Percentiles rank a stretch among this genome's conserved stretches.
Evolutionary conservation across 345 rosid genomes (phyloP).

Genomic region (Gossypium bickii): DNA sequence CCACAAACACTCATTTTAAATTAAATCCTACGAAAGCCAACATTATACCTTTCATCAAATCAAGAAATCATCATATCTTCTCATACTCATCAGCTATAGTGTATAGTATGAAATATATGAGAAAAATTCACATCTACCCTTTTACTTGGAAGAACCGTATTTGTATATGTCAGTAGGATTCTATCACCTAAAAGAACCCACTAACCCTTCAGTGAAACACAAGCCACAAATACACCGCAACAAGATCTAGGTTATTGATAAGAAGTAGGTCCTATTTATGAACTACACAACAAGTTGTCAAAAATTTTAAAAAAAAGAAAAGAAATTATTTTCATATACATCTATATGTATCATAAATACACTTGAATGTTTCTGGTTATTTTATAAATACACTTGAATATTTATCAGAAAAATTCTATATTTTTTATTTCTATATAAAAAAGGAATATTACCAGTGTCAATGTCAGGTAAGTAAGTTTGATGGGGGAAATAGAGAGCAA

Average conservation of each 20-base stretch:
- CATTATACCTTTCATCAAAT: too few relatives aligned
- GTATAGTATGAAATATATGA: not conserved
- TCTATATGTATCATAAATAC: not conserved
- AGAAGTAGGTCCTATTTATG: constrained; percentile 5
- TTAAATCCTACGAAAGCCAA: too few relatives aligned
- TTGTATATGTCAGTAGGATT: not conserved
- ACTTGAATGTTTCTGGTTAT: not conserved
- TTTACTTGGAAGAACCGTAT: not conserved
- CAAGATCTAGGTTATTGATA: not conserved
- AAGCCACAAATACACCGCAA: constrained; percentile 6
- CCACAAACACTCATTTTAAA: too few relatives aligned
- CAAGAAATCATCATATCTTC: too few relatives aligned
- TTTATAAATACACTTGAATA: not conserved
- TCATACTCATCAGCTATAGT: too few relatives aligned
- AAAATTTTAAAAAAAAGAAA: not conserved
- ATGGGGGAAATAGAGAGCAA: not conserved
- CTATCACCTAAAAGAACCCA: not conserved
- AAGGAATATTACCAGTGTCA: not conserved
- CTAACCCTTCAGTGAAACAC: not conserved
- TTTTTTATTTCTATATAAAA: not conserved
- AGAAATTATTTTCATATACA: too few relatives aligned
- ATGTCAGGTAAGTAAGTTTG: not conserved
- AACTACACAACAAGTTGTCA: not conserved
- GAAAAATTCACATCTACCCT: not conserved
- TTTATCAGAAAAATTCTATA: not conserved